Conservation (phyloP, 257 asterid species). For the Solanum virginianum region DNA sequence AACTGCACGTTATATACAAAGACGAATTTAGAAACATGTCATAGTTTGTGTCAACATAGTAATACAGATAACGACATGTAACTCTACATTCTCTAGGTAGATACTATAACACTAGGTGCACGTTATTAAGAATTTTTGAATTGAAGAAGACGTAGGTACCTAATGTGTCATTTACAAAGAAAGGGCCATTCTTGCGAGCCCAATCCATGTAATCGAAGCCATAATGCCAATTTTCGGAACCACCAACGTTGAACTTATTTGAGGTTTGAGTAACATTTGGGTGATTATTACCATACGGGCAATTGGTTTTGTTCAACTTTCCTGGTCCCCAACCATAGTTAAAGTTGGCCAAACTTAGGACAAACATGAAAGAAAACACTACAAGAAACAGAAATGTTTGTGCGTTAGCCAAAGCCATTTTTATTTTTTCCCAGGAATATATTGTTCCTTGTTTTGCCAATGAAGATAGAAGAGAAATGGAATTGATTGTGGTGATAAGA, state of each 20-base stretch:
- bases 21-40: neutral
- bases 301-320: neutral
- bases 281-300: constrained; percentile 21
- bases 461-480: neutral
- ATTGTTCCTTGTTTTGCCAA: neutral
- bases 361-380: constrained; percentile 1
- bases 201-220: constrained; percentile 63
- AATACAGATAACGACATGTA: neutral
- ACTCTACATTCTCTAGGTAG: too few species aligned
- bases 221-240: constrained; percentile 50
- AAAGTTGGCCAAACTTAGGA: constrained; percentile 9
- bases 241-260: constrained; percentile 35
- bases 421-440: neutral
- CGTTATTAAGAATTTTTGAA: too few species aligned
- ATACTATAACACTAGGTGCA: too few species aligned
- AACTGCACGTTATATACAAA: constrained; percentile 25
- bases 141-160: constrained; percentile 26
- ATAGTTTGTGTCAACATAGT: neutral
- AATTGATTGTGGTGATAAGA: neutral
- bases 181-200: constrained; percentile 46
- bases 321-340: constrained; percentile 21
- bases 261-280: constrained; percentile 20
- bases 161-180: constrained; percentile 44
- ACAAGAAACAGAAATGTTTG: constrained; percentile 1
- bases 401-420: constrained; percentile 13